Evolutionary conservation across 768 basidiomycete genomes (phyloP).

Genomic region (Dictyophora rubrovolvata): DNA sequence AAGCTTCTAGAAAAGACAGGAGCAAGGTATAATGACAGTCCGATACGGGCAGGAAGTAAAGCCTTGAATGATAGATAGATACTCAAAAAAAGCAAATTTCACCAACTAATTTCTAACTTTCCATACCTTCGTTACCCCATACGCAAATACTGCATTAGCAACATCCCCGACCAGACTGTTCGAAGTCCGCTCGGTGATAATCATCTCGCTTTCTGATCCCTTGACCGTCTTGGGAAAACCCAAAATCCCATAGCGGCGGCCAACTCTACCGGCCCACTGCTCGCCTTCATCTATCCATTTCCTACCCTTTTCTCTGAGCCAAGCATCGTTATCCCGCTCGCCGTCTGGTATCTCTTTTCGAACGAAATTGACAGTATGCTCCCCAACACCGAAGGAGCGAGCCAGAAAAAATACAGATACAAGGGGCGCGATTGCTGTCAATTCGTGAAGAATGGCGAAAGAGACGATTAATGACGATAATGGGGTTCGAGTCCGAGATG

Average conservation of each 20-base stretch:
- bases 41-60: conserved; percentile 62
- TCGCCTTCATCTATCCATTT: conserved; percentile 75
- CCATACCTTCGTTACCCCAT: conserved; percentile 66
- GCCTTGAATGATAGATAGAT: conserved; percentile 37
- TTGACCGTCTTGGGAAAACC: conserved; percentile 51
- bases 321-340: conserved; percentile 17
- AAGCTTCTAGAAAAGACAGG: conserved; percentile 60
- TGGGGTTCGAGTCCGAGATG: conserved; percentile 63
- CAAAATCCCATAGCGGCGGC: conserved; percentile 69
- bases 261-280: conserved; percentile 57
- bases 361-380: conserved; percentile 42
- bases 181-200: conserved; percentile 14
- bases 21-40: conserved; percentile 57
- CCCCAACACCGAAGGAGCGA: conserved; percentile 57
- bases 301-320: conserved; percentile 34
- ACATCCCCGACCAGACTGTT: conserved; percentile 59
- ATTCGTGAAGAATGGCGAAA: conserved; percentile 76
- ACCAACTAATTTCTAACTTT: neutral
- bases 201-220: conserved; percentile 8
- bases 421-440: conserved; percentile 72
- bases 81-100: neutral
- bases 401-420: conserved; percentile 65
- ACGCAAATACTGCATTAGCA: conserved; percentile 75
- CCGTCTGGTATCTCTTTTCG: conserved; percentile 13
- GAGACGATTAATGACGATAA: conserved; percentile 67